Percentiles rank a stretch among this genome's conserved stretches.
Conservation (phyloP, 768 basidiomycete genomes). For the Kwoniella pini region DNA sequence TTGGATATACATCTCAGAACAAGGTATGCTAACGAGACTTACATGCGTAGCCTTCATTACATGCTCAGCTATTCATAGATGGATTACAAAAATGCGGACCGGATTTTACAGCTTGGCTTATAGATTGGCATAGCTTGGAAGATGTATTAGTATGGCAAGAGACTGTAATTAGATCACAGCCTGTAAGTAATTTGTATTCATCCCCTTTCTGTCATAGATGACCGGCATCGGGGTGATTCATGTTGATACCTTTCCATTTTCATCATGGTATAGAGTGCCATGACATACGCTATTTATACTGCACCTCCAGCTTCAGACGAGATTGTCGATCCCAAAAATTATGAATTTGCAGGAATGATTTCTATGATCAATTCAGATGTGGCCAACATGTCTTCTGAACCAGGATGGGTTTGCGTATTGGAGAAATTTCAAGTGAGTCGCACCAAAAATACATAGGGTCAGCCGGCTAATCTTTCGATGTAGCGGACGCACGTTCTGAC, state of each 20-base stretch:
- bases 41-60: slow-evolving; percentile 31
- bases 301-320: slow-evolving; percentile 25
- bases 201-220: neutral
- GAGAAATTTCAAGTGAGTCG: slow-evolving; percentile 40
- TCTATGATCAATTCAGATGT: slow-evolving; percentile 30
- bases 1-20: too few species aligned
- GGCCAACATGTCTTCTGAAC: slow-evolving; percentile 30
- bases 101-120: slow-evolving; percentile 20
- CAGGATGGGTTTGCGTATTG: slow-evolving; percentile 39
- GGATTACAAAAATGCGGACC: slow-evolving; percentile 23
- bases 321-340: slow-evolving; percentile 29
- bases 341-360: slow-evolving; percentile 36
- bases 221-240: neutral
- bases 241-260: neutral
- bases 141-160: slow-evolving; percentile 23
- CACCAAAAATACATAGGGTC: neutral
- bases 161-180: slow-evolving; percentile 7
- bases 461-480: neutral
- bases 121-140: slow-evolving; percentile 9
- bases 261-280: slow-evolving; percentile 10
- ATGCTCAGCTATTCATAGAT: slow-evolving; percentile 32
- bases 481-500: slow-evolving; percentile 40
- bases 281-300: slow-evolving; percentile 38
- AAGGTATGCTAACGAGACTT: too few species aligned
- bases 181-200: slow-evolving; percentile 6